Evolutionary conservation across 345 rosid species (phyloP), one percentile per base, ranked within the genome.

Genomic region (Melaleuca quinquenervia): DNA sequence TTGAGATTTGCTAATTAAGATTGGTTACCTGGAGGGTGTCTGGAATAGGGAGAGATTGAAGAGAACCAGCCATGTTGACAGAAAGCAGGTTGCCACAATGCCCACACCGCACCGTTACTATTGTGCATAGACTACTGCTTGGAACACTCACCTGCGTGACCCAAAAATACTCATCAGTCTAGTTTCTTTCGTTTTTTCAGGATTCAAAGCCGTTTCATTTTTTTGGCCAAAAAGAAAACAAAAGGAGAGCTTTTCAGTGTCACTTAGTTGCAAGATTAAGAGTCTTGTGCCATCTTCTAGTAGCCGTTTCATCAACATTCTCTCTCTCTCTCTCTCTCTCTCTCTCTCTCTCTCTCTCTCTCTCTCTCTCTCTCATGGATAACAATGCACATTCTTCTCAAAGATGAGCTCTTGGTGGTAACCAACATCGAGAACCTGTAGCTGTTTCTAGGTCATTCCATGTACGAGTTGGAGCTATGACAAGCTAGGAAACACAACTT

Each of bases 61-160:
- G 89, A 53, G 95, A 91, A 90, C 88, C 93, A 83, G 93, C 99
- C 95, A 93, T 93, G 93, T 91, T 94, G 70, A 97, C 96, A 53
- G 96, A 91, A 58, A 97, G 94, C 91, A 96, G 85, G 93, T 95
- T 97, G 84, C 95, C 92, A 85, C 99, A 97, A 85, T 96, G 94
- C 86, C 99, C 99, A 87, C 99, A 97, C 90, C 99, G 92, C 41
- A 97, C 99, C 16, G 99, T 97, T 90, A 95, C 99, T 51, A 93
- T 88, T 86, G 91, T 93, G 91, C 85, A 90, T 92, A 94, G 52
- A 86, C 90, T 95, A 89, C 90, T 92, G 88, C 92, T 85, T 87
- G 99, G 99, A 78, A 97, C 99, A 89, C 93, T 94, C 48, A 97
- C 99, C 99, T 97, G 80, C 78, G 36, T 36, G 80, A 48, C 41